Conservation (phyloP, 495 filamentous ascomycete species). For the Achaetomiella virescens region DNA sequence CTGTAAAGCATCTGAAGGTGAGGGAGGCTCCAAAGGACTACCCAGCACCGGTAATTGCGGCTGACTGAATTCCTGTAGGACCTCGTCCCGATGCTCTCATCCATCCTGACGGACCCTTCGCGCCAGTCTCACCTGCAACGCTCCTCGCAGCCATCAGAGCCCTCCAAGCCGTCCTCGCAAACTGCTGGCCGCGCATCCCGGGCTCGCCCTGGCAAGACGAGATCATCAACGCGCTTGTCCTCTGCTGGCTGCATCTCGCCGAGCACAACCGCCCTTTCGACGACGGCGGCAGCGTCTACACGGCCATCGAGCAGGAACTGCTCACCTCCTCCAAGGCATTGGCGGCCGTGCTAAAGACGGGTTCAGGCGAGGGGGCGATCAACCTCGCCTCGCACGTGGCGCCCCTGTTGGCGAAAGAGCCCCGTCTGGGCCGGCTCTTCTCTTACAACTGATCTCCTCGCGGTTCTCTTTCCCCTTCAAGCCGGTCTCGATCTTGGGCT, state of each 20-base stretch:
- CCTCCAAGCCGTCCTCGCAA: constrained; percentile 55
- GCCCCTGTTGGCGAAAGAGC: constrained; percentile 39
- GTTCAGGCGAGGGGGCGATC: constrained; percentile 9
- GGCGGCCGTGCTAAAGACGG: constrained; percentile 26
- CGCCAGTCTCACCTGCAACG: constrained; percentile 48
- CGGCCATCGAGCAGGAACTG: constrained; percentile 42
- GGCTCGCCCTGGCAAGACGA: constrained; percentile 55
- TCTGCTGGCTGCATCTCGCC: constrained; percentile 60
- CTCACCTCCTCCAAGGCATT: constrained; percentile 29
- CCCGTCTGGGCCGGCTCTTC: constrained; percentile 38
- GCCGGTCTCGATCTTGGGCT: not conserved
- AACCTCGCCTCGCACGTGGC: constrained; percentile 26
- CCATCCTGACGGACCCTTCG: constrained; percentile 63
- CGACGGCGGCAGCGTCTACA: constrained; percentile 13
- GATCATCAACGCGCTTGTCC: constrained; percentile 54
- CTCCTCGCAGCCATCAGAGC: constrained; percentile 48
- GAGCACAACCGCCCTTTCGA: constrained; percentile 41
- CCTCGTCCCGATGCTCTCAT: constrained; percentile 60
- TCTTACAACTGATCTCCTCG: not conserved
- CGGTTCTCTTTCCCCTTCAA: not conserved
- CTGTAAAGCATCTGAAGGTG: constrained; percentile 69
- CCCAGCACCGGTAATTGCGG: not conserved
- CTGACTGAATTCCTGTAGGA: constrained; percentile 36
- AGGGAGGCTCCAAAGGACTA: not conserved
- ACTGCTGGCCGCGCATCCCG: constrained; percentile 66